phyloP scores from a whole-genome alignment of 371 early-diverging fungal species.

The Mycotypha africana region DNA sequence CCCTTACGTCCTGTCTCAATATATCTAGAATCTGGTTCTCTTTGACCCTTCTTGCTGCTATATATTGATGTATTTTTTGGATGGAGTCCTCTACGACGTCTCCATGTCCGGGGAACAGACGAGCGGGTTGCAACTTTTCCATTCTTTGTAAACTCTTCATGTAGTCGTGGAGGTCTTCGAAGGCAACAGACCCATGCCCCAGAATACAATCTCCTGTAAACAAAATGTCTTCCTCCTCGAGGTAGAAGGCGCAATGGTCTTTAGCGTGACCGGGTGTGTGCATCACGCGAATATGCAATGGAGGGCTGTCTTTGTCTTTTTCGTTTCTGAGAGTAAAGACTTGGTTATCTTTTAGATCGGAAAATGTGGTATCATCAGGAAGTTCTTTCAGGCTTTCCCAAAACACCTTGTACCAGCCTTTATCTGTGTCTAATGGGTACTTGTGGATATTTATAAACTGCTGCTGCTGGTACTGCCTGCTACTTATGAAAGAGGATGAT shows the following conservation, averaged over 20 bases:
- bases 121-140: constrained; percentile 15
- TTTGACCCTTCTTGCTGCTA: constrained; percentile 12
- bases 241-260: constrained; percentile 63
- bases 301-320: no score
- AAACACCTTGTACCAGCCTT: neutral
- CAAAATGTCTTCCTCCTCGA: constrained; percentile 57
- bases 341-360: constrained; percentile 19
- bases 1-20: neutral
- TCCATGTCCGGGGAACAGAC: constrained; percentile 61
- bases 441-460: neutral
- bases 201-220: constrained; percentile 73
- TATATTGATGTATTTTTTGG: constrained; percentile 21
- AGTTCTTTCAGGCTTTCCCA: neutral
- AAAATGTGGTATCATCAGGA: neutral
- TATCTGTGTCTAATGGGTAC: neutral
- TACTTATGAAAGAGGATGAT: no score
- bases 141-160: constrained; percentile 56
- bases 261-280: constrained; percentile 70
- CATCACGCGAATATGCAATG: constrained; percentile 23
- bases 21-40: constrained; percentile 24
- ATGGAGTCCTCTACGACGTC: constrained; percentile 17
- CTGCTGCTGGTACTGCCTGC: no score
- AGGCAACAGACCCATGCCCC: constrained; percentile 68
- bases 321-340: no score
- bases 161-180: constrained; percentile 61